Base-by-base conservation (phyloP, 2,329 filamentous ascomycete species). In the Sporothrix pallida region DNA sequence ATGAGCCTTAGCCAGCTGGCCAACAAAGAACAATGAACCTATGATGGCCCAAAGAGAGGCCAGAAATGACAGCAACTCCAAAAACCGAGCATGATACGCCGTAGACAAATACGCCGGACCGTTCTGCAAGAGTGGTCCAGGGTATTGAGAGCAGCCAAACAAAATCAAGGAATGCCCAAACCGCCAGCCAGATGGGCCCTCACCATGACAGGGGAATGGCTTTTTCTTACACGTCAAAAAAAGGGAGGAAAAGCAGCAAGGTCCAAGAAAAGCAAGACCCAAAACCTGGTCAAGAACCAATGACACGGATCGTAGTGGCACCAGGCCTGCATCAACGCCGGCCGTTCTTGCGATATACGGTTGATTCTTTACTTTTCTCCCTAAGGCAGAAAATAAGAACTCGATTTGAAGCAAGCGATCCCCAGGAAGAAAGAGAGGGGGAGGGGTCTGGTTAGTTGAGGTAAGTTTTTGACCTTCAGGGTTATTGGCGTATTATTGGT, bases 271-370 rank as follows among this genome's bases (percentile, higher is more conserved):
- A 37, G 5, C 44, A 50, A 17, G 13, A 15, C 12, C 20, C 15
- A 31, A 37, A 65, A 46, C 6, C 37, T 4, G 37, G 42, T 46
- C 46, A 37, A 52, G 44, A 15, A 52, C 65, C 23, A 67, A 50
- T 67, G n/a, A 23, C 17, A 44, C 12, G 44, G 62, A 60, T 15
- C 17, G 1, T 12, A 7, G 67, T 70, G 67, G 67, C 67, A 37
- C 48, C 48, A 44, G 67, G 56, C 67, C 9, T 70, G 67, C 67
- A 56, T 48, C 67, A 67, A 8, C 37, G 62, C 42, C 20, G 62
- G 31, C 12, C n/a, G 8, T 26, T 67, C 20, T 67, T 48, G 8
- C 26, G 31, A n/a, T 52, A 37, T 37, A 37, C 31, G 5, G 31
- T 37, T 37, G 31, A 37, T 37, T 37, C 31, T 37, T 37, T 7